Base-by-base conservation (phyloP, 139 green algal genomes). In the Micractinium conductrix region DNA sequence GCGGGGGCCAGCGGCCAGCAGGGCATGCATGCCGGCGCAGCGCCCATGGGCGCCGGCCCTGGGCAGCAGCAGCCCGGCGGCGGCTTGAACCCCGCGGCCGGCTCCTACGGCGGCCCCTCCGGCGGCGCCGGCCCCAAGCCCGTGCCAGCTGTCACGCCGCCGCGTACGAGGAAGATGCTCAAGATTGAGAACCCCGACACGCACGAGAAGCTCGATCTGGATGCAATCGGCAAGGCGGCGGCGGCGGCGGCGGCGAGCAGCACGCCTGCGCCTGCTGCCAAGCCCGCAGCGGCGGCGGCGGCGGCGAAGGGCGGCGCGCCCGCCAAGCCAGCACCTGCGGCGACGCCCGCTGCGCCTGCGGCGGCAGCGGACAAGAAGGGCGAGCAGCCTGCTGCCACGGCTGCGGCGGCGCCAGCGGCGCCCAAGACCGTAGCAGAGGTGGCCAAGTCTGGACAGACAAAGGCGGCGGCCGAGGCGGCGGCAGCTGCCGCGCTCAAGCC, bases 131-230 rank as follows among this genome's bases (percentile, higher is more conserved):
- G 44, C 22, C 69, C 37, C 78, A 68, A 75, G 53, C 24, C 74
- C n/a, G 30, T 42, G 9, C 43, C 17, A 9, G 24, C 62, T 0
- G 53, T 38, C 40, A 73, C 67, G 0, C 70, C 84, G 12, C 63
- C 63, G 19, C 75, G 43, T 30, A 48, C 42, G 38, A 38, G 58
- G 62, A 89, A 84, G 69, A 86, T 89, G 58, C 68, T 89, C 70
- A 37, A 71, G 30, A 78, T 89, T 44, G 85, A 89, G 55, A 71
- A 89, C 53, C 85, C 85, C 26, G 40, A 79, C 30, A 89, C 85
- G 16, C 85, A 89, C 38, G 55, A 86, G 71, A 71, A 60, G 60
- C 44, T 89, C 44, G 69, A 89, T 48, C 69, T 89, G 19, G n/a
- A n/a, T 67, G 67, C 2, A 70, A 86, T 22, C n/a, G 53, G 67